These are phyloP conservation scores for Cryptosporidium sp. DNA, from an alignment of 169 alveolate species.

Conservation along the genomic window DNA sequence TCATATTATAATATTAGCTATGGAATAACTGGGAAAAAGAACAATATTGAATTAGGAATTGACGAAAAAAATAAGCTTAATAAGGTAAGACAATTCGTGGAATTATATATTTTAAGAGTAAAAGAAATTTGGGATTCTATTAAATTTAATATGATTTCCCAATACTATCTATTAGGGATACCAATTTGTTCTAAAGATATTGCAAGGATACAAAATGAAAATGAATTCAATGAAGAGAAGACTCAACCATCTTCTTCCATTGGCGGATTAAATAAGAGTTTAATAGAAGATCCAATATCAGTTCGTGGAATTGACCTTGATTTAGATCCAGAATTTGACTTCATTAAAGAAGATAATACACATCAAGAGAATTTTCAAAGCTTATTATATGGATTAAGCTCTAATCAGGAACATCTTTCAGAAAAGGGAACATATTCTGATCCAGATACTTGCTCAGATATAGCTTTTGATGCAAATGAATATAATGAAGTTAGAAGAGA, in stretches of 20 bases:
- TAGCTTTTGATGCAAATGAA: not conserved
- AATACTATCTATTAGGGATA: conserved; percentile 41
- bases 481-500: conserved; percentile 10
- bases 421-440: not conserved
- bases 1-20: conserved; percentile 26
- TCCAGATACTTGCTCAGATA: conserved; percentile 1
- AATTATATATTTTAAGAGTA: conserved; percentile 14
- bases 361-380: not conserved
- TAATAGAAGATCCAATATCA: not conserved
- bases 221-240: conserved; percentile 5
- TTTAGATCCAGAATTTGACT: conserved; percentile 4
- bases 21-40: conserved; percentile 29
- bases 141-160: conserved; percentile 37
- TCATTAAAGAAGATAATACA: not conserved
- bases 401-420: not conserved
- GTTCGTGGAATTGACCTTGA: not conserved
- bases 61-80: not conserved
- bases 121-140: conserved; percentile 55
- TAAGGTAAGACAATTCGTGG: conserved; percentile 11
- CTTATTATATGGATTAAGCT: not conserved
- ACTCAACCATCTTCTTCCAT: not conserved
- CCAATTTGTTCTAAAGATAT: conserved; percentile 48
- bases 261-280: not conserved
- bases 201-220: conserved; percentile 33
- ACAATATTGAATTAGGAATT: not conserved